phyloP scores from a whole-genome alignment of 2,329 filamentous ascomycete species.

The Clonostachys chloroleuca region DNA sequence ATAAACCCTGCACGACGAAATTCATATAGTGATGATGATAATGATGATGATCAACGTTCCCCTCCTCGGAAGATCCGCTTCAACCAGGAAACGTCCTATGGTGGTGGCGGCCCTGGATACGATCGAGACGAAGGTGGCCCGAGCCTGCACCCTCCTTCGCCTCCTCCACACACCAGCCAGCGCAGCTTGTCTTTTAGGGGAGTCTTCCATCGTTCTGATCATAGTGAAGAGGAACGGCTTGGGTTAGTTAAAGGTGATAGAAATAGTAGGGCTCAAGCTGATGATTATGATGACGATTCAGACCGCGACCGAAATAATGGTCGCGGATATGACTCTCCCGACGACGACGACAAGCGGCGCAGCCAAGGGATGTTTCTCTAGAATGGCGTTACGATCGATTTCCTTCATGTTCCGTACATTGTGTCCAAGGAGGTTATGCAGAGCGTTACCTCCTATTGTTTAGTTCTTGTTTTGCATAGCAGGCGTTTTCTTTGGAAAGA shows the following conservation, averaged over 20 bases:
- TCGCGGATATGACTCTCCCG: too few relatives aligned
- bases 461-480: too few relatives aligned
- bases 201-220: conserved; percentile 55
- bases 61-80: conserved; percentile 39
- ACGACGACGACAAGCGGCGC: too few relatives aligned
- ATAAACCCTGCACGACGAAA: conserved; percentile 40
- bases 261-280: background rate
- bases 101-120: conserved; percentile 24
- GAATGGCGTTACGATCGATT: too few relatives aligned
- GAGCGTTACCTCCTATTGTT: too few relatives aligned
- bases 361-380: too few relatives aligned
- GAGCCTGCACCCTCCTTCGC: conserved; percentile 45
- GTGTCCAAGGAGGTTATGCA: too few relatives aligned
- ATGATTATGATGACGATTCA: background rate
- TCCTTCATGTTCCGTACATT: too few relatives aligned
- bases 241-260: conserved; percentile 75
- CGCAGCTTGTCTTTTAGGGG: conserved; percentile 93
- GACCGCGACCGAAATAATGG: too few relatives aligned
- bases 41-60: conserved; percentile 32
- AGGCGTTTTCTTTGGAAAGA: too few relatives aligned
- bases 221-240: conserved; percentile 77
- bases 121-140: conserved; percentile 31
- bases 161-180: conserved; percentile 54
- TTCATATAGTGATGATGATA: conserved; percentile 21
- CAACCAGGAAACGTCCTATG: conserved; percentile 40